Percentiles rank a stretch among this genome's conserved stretches.
These are phyloP conservation scores for Fomitopsis serialis DNA, from an alignment of 768 basidiomycete species.

Conservation along the genomic window DNA sequence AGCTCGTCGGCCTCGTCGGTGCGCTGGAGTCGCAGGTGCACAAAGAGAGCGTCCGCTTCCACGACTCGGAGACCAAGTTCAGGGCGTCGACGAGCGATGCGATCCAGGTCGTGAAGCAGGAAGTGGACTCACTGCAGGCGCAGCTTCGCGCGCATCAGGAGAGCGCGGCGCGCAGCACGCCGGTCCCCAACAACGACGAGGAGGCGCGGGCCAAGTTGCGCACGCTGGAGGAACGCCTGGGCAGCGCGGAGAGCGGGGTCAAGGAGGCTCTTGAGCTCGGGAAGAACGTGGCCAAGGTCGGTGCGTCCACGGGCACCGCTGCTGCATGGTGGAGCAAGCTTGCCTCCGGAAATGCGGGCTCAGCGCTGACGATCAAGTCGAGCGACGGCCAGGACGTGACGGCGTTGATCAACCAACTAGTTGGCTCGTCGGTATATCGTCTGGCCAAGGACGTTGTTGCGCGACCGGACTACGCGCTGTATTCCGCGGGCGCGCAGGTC, in stretches of 20 bases:
- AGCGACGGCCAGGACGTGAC: slow-evolving; percentile 72
- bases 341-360: slow-evolving; percentile 28
- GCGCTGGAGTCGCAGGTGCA: slow-evolving; percentile 51
- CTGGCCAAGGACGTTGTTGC: slow-evolving; percentile 77
- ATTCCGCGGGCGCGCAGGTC: slow-evolving; percentile 74
- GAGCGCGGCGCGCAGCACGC: slow-evolving; percentile 14
- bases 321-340: slow-evolving; percentile 74
- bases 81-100: slow-evolving; percentile 35
- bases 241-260: slow-evolving; percentile 53
- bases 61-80: slow-evolving; percentile 49
- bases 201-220: slow-evolving; percentile 51
- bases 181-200: slow-evolving; percentile 37
- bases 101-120: slow-evolving; percentile 45
- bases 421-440: slow-evolving; percentile 67
- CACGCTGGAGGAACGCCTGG: slow-evolving; percentile 59
- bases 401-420: slow-evolving; percentile 64
- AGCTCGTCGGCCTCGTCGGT: slow-evolving; percentile 50
- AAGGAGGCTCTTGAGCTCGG: slow-evolving; percentile 69
- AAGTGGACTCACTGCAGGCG: slow-evolving; percentile 48
- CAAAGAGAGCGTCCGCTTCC: slow-evolving; percentile 37
- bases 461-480: slow-evolving; percentile 80
- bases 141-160: slow-evolving; percentile 28
- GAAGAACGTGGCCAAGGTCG: slow-evolving; percentile 39
- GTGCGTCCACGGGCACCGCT: slow-evolving; percentile 28
- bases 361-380: slow-evolving; percentile 58